Evolutionary conservation across 2,329 filamentous ascomycete genomes (phyloP).

Genomic region (Phaeosphaeria sp.): DNA sequence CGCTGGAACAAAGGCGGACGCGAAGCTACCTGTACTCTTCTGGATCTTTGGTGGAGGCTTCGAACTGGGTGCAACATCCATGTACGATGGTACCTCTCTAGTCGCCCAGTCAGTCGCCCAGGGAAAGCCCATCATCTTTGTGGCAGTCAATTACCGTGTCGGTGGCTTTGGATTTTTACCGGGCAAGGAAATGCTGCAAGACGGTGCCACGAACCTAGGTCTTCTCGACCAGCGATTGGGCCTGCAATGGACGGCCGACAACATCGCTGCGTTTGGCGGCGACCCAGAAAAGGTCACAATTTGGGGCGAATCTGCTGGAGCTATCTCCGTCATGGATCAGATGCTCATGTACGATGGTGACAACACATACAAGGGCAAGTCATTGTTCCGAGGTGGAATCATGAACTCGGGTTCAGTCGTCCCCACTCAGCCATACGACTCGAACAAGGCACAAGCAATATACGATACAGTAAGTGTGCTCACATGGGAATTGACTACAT

Average conservation of each 20-base stretch:
- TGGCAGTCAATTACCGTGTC: conserved; percentile 79
- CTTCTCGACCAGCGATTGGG: conserved; percentile 75
- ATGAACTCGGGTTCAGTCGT: conserved; percentile 62
- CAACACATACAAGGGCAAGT: conserved; percentile 74
- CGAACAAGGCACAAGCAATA: conserved; percentile 68
- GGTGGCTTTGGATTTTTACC: conserved; percentile 77
- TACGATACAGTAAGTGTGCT: conserved; percentile 52
- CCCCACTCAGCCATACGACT: conserved; percentile 64
- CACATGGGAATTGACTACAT: conserved; percentile 54
- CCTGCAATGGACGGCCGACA: conserved; percentile 78
- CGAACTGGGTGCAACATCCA: conserved; percentile 44
- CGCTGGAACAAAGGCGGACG: conserved; percentile 40
- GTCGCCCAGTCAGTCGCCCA: conserved; percentile 52
- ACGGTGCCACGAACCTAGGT: conserved; percentile 74
- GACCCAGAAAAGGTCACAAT: conserved; percentile 80
- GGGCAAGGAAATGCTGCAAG: conserved; percentile 70
- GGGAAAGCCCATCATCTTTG: conserved; percentile 73
- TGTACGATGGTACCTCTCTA: conserved; percentile 52
- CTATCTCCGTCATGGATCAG: conserved; percentile 77
- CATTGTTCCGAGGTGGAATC: conserved; percentile 77
- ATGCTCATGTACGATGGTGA: conserved; percentile 77
- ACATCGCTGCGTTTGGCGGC: conserved; percentile 78
- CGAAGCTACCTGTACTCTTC: conserved; percentile 56
- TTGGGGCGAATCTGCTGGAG: conserved; percentile 68
- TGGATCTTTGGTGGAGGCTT: conserved; percentile 57